Percentiles rank a stretch among this genome's conserved stretches.
Conservation (phyloP, 495 filamentous ascomycete species). For the Cercophora newfieldiana region DNA sequence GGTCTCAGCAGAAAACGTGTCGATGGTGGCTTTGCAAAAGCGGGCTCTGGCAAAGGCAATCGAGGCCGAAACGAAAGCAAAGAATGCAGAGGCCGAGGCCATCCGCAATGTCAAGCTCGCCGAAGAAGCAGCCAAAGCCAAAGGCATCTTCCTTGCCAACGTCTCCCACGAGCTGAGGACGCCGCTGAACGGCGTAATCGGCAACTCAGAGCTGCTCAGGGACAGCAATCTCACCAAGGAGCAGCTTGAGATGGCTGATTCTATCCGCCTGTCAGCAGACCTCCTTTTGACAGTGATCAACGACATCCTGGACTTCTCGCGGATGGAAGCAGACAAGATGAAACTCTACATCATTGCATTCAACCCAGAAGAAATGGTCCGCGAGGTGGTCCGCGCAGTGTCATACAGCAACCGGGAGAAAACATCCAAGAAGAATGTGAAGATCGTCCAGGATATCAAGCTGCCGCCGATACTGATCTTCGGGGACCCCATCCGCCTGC, state of each 20-base stretch:
- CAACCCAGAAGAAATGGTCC: slow-evolving; percentile 81
- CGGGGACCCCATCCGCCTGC: slow-evolving; percentile 85
- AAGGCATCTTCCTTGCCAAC: slow-evolving; percentile 90
- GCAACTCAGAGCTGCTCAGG: slow-evolving; percentile 83
- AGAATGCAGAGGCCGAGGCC: slow-evolving; percentile 77
- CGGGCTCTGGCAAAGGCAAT: slow-evolving; percentile 75
- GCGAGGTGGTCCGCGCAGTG: slow-evolving; percentile 81
- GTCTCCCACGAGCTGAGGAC: slow-evolving; percentile 86
- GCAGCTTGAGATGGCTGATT: slow-evolving; percentile 89
- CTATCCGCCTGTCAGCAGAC: slow-evolving; percentile 86
- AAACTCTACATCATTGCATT: slow-evolving; percentile 84
- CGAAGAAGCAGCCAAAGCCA: slow-evolving; percentile 87
- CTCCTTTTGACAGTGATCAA: slow-evolving; percentile 92
- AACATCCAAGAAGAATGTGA: slow-evolving; percentile 57
- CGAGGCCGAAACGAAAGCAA: slow-evolving; percentile 79
- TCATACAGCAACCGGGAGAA: slow-evolving; percentile 82
- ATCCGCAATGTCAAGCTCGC: slow-evolving; percentile 85
- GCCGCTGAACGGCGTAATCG: slow-evolving; percentile 86
- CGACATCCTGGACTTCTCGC: slow-evolving; percentile 90
- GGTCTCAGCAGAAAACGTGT: slow-evolving; percentile 75
- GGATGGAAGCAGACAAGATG: slow-evolving; percentile 95
- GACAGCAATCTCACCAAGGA: slow-evolving; percentile 74
- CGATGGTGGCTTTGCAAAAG: slow-evolving; percentile 87
- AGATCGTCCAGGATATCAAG: slow-evolving; percentile 71
- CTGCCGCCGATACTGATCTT: slow-evolving; percentile 77